Percentiles rank a stretch among this genome's conserved stretches.
phyloP scores from a whole-genome alignment of 2,329 filamentous ascomycete genomes.

The Elsinoe necatrix region DNA sequence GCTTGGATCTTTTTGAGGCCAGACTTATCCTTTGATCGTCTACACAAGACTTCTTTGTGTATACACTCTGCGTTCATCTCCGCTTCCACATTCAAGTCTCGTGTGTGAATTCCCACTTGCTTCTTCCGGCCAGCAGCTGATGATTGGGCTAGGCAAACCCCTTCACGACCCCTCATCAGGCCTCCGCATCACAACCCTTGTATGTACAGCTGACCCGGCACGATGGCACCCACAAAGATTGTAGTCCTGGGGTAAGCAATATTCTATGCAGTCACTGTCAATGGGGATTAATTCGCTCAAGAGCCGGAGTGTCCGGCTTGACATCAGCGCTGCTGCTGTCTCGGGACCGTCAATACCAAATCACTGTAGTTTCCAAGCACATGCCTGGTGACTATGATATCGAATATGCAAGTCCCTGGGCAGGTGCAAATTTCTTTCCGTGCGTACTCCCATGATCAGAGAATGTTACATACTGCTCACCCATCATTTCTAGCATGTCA shows the following conservation, averaged over 20 bases:
- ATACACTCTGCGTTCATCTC: background rate
- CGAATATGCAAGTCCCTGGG: conserved; percentile 55
- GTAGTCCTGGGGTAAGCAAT: conserved; percentile 41
- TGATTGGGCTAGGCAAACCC: background rate
- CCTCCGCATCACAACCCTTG: background rate
- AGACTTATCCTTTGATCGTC: background rate
- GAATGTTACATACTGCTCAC: background rate
- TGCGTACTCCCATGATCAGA: background rate
- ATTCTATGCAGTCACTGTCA: background rate
- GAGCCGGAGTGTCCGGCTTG: conserved; percentile 57
- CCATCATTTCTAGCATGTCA: conserved; percentile 16
- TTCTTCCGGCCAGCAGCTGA: background rate
- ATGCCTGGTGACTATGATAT: conserved; percentile 92
- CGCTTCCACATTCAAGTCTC: background rate
- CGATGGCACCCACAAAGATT: conserved; percentile 28
- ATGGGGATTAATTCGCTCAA: conserved; percentile 24
- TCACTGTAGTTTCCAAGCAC: conserved; percentile 74
- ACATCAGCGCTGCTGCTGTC: conserved; percentile 57
- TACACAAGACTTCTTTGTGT: background rate
- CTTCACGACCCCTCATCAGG: background rate
- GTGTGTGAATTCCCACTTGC: background rate
- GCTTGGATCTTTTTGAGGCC: background rate
- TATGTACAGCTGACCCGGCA: background rate
- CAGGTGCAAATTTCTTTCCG: conserved; percentile 14
- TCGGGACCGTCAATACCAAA: conserved; percentile 44